phyloP scores from a whole-genome alignment of 2,329 filamentous ascomycete genomes.

The Ophiosphaerella herpotricha region DNA sequence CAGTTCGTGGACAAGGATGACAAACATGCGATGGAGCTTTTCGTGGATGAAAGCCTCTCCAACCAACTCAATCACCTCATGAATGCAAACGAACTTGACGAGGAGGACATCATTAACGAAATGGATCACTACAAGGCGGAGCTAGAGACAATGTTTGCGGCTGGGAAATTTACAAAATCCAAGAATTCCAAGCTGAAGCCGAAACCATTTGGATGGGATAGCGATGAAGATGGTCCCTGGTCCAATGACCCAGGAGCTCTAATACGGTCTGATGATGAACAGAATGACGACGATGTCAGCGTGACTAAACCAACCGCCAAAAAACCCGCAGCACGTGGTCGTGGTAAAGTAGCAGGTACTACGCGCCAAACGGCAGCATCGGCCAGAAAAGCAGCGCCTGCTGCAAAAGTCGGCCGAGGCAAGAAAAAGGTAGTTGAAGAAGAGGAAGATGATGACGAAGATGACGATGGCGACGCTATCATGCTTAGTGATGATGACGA shows the following conservation, averaged over 20 bases:
- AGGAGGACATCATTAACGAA: conserved; percentile 71
- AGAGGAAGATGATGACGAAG: conserved; percentile 48
- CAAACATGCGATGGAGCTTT: conserved; percentile 76
- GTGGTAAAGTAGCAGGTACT: conserved; percentile 49
- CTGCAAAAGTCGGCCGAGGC: conserved; percentile 43
- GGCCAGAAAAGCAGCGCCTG: conserved; percentile 40
- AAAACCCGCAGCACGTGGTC: conserved; percentile 51
- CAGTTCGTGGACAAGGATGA: conserved; percentile 96
- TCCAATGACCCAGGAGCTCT: conserved; percentile 74
- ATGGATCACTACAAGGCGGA: conserved; percentile 74
- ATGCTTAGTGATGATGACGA: conserved; percentile 54
- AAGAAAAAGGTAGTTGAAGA: conserved; percentile 50
- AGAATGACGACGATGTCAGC: conserved; percentile 47
- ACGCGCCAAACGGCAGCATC: conserved; percentile 34
- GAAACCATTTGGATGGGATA: conserved; percentile 82
- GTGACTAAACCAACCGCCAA: conserved; percentile 40
- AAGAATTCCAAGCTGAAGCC: conserved; percentile 68
- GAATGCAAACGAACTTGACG: conserved; percentile 64
- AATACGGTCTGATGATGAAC: conserved; percentile 57
- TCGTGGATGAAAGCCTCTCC: conserved; percentile 51
- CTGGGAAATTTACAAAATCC: conserved; percentile 63
- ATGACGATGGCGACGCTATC: conserved; percentile 42
- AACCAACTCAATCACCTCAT: conserved; percentile 52
- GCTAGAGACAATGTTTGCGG: conserved; percentile 72
- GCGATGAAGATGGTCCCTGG: conserved; percentile 87